Percentiles rank a stretch among this genome's conserved stretches.
phyloP scores from a whole-genome alignment of 495 filamentous ascomycete genomes.

The Emericellopsis terricola region DNA sequence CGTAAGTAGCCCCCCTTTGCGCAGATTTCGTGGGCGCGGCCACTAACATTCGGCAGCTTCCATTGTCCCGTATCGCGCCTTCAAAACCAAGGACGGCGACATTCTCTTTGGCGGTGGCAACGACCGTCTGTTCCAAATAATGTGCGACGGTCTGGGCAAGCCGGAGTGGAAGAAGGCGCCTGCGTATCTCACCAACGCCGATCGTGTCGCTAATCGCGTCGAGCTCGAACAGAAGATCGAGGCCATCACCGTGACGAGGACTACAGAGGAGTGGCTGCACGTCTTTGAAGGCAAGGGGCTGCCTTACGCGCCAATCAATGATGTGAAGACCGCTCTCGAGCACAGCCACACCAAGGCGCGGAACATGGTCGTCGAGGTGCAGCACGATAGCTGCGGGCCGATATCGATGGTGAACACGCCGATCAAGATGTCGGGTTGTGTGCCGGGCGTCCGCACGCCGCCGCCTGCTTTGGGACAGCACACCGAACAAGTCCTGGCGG shows the following conservation, averaged over 20 bases:
- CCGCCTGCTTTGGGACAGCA: slow-evolving; percentile 86
- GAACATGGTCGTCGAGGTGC: slow-evolving; percentile 72
- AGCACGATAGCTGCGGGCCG: slow-evolving; percentile 65
- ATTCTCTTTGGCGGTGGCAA: slow-evolving; percentile 90
- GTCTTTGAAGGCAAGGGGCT: slow-evolving; percentile 79
- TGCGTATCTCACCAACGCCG: slow-evolving; percentile 63
- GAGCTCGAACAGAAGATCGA: slow-evolving; percentile 66
- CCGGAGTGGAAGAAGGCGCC: slow-evolving; percentile 65
- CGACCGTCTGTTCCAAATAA: slow-evolving; percentile 71
- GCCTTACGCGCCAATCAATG: slow-evolving; percentile 91
- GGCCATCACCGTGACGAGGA: slow-evolving; percentile 51
- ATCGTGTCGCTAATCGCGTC: slow-evolving; percentile 59
- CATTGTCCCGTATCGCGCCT: slow-evolving; percentile 87
- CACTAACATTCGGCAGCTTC: slow-evolving; percentile 40
- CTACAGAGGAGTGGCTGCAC: slow-evolving; percentile 76
- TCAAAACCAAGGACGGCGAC: slow-evolving; percentile 83
- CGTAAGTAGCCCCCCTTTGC: slow-evolving; percentile 34
- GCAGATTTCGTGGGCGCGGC: background rate
- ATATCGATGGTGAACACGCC: slow-evolving; percentile 91
- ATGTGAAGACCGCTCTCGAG: slow-evolving; percentile 65
- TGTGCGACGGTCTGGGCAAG: slow-evolving; percentile 61
- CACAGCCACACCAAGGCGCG: slow-evolving; percentile 76
- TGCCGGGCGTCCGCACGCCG: slow-evolving; percentile 55
- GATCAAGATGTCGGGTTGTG: slow-evolving; percentile 78
- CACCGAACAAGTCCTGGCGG: slow-evolving; percentile 65